A percentile compares a stretch with the other conserved stretches of the same genome.
Evolutionary conservation across 2,329 filamentous ascomycete genomes (phyloP).

Genomic region (Bipolaris sorokiniana): DNA sequence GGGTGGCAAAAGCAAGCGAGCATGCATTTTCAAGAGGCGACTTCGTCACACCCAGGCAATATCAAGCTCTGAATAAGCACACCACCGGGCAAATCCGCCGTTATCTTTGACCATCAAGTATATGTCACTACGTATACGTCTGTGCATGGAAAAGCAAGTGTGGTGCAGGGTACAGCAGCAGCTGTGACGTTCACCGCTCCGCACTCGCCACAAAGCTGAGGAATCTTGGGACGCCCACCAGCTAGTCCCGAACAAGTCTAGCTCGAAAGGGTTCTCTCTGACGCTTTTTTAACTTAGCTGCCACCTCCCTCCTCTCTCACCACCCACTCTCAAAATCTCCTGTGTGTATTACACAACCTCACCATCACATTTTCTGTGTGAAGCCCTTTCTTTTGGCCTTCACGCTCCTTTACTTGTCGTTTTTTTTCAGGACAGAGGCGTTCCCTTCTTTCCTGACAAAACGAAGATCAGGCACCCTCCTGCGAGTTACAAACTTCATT

Average conservation of each 20-base stretch:
- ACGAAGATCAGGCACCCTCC: constrained; percentile 52
- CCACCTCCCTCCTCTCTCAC: constrained; percentile 30
- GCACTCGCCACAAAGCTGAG: constrained; percentile 25
- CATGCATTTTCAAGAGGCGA: neutral
- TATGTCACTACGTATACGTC: constrained; percentile 12
- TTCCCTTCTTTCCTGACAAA: constrained; percentile 46
- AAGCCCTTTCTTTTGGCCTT: constrained; percentile 52
- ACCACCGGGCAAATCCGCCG: constrained; percentile 9
- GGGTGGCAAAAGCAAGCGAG: neutral
- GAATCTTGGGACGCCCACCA: constrained; percentile 10
- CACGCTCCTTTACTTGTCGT: constrained; percentile 50
- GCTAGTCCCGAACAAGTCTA: constrained; percentile 18
- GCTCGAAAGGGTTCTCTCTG: constrained; percentile 25
- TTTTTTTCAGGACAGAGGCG: constrained; percentile 47
- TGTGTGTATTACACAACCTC: constrained; percentile 41
- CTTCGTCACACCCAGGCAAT: neutral
- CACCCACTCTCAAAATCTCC: constrained; percentile 37
- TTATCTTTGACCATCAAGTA: neutral
- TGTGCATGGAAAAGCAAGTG: constrained; percentile 14
- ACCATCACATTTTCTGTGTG: constrained; percentile 43
- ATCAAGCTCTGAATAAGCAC: neutral
- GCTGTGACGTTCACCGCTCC: constrained; percentile 36
- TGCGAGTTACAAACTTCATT: constrained; percentile 42
- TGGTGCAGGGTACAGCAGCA: constrained; percentile 10
- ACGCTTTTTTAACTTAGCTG: constrained; percentile 32